Evolutionary conservation across 352 stramenopile species (phyloP).

Genomic region (Phytophthora melonis): DNA sequence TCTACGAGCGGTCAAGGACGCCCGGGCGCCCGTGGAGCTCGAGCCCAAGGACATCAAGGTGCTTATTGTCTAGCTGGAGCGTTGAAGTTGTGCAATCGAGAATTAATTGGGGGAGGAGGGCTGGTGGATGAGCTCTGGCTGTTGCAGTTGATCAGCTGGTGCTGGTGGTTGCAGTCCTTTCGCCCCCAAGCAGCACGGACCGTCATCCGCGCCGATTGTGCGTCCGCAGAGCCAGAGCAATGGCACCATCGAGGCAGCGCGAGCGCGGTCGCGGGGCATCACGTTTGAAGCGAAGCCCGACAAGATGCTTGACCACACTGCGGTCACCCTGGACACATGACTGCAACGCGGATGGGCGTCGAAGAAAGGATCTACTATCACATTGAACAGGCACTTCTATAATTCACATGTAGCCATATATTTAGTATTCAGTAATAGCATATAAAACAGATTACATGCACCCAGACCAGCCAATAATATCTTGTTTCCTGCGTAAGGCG

Average conservation of each 20-base stretch:
- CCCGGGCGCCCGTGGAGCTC: slow-evolving; percentile 20
- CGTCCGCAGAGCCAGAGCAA: neutral
- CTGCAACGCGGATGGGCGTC: neutral
- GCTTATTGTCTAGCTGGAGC: slow-evolving; percentile 12
- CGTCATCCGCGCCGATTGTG: neutral
- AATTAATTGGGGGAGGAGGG: neutral
- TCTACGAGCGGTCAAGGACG: slow-evolving; percentile 33
- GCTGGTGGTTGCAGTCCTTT: neutral
- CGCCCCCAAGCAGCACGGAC: neutral
- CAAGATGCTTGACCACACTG: too few relatives aligned
- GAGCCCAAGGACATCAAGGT: slow-evolving; percentile 29
- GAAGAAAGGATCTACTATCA: neutral
- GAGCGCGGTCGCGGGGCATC: neutral
- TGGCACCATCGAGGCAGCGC: neutral
- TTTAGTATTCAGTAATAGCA: neutral
- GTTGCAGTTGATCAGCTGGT: neutral
- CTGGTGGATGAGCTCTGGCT: neutral
- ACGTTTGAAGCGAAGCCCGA: neutral
- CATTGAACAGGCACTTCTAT: neutral
- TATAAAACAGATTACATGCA: neutral
- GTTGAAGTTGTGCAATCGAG: neutral
- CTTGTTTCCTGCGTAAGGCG: neutral
- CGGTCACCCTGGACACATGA: too few relatives aligned
- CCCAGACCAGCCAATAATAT: neutral
- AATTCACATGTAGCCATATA: neutral